phyloP scores from a whole-genome alignment of 73 alveolate species.

The Urostyla sp. region DNA sequence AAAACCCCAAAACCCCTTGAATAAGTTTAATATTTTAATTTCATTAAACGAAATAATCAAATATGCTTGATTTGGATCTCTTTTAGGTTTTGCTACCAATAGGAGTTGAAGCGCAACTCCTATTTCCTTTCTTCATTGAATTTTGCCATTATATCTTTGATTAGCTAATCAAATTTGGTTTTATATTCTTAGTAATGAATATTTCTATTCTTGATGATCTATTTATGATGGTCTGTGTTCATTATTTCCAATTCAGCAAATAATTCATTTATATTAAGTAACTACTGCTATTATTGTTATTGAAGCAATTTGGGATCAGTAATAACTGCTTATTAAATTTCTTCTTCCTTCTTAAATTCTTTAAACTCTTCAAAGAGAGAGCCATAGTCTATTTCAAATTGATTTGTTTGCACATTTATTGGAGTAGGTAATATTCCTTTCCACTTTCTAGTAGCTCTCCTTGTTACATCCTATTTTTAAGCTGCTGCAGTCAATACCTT shows the following conservation, averaged over 20 bases:
- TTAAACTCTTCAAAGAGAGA: constrained; percentile 45
- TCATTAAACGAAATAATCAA: background rate
- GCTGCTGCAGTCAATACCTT: constrained; percentile 67
- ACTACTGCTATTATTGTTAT: background rate
- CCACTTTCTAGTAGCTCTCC: constrained; percentile 63
- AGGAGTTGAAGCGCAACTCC: constrained; percentile 53
- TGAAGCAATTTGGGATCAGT: background rate
- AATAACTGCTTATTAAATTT: background rate
- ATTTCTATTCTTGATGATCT: constrained; percentile 57
- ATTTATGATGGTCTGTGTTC: constrained; percentile 60
- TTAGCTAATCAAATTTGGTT: constrained; percentile 40
- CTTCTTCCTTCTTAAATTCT: constrained; percentile 29
- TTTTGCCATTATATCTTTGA: constrained; percentile 33
- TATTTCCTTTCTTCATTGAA: constrained; percentile 59
- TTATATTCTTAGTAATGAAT: constrained; percentile 44
- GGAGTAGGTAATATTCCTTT: constrained; percentile 60
- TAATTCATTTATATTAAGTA: constrained; percentile 27
- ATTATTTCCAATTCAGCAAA: constrained; percentile 49
- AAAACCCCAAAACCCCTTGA: too few relatives aligned
- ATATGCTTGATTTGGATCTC: constrained; percentile 45
- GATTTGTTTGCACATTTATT: too few relatives aligned
- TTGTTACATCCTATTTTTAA: constrained; percentile 46
- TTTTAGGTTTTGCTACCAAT: constrained; percentile 61
- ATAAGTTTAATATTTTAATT: background rate
- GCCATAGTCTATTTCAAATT: constrained; percentile 58